A percentile compares a stretch with the other conserved stretches of the same genome.
Conservation (phyloP, 148 eudicot species). For the Camellia sinensis region DNA sequence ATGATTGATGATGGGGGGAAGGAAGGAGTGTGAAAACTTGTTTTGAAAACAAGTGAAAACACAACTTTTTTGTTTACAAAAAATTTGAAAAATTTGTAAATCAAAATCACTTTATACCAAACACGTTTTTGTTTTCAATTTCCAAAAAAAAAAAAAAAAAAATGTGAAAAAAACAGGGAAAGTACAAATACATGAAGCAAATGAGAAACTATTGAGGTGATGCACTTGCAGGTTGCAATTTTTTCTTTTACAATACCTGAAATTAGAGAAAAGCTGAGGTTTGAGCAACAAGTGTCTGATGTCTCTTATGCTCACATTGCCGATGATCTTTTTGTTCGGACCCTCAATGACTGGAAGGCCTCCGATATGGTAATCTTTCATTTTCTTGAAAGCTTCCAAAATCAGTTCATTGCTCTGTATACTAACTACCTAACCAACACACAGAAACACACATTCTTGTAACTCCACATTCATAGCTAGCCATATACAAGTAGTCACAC, state of each 20-base stretch:
- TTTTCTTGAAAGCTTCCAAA: slow-evolving; percentile 84
- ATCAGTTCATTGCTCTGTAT: slow-evolving; percentile 56
- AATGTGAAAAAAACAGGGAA: too few species aligned
- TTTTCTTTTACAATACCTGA: slow-evolving; percentile 42
- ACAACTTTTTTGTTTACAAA: too few species aligned
- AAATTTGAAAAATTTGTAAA: too few species aligned
- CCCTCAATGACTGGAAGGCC: slow-evolving; percentile 95
- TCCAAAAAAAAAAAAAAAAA: too few species aligned
- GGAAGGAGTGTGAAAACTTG: too few species aligned
- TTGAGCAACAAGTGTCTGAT: slow-evolving; percentile 71
- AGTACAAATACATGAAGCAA: too few species aligned
- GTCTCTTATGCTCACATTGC: slow-evolving; percentile 88
- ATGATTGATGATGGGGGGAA: too few species aligned
- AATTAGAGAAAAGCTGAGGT: slow-evolving; percentile 68
- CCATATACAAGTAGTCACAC: background rate
- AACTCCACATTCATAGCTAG: background rate
- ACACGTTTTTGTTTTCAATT: too few species aligned
- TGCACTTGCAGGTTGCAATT: background rate
- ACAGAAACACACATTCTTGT: background rate
- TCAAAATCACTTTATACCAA: too few species aligned
- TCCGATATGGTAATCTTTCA: slow-evolving; percentile 86
- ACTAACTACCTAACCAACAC: slow-evolving; percentile 61
- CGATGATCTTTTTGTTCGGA: slow-evolving; percentile 61
- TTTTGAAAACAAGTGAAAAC: too few species aligned
- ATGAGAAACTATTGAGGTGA: background rate